These are phyloP conservation scores for Russula lepida DNA, from an alignment of 768 basidiomycete species.

Conservation along the genomic window DNA sequence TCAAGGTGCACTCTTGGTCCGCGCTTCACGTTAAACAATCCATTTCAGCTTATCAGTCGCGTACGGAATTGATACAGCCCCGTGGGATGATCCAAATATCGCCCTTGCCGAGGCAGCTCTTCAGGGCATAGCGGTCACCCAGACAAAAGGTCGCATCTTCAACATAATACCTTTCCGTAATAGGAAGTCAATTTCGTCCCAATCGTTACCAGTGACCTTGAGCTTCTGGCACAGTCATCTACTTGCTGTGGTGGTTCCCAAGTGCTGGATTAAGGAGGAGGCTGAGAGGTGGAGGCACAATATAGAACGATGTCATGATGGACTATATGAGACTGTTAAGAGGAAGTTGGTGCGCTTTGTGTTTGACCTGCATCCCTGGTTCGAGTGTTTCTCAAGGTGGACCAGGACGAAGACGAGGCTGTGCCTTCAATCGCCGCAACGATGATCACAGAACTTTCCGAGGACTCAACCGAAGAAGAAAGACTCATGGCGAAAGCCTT, in stretches of 20 bases:
- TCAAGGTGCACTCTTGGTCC: background rate
- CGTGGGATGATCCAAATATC: slow-evolving; percentile 39
- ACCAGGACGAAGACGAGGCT: slow-evolving; percentile 2
- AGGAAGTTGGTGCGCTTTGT: slow-evolving; percentile 19
- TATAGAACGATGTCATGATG: slow-evolving; percentile 19
- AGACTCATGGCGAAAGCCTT: slow-evolving; percentile 4
- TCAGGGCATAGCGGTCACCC: slow-evolving; percentile 27
- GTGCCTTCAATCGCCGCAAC: slow-evolving; percentile 5
- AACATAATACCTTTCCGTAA: slow-evolving; percentile 30
- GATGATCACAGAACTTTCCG: background rate
- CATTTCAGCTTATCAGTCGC: slow-evolving; percentile 31
- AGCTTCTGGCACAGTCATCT: slow-evolving; percentile 18
- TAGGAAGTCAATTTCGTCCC: slow-evolving; percentile 13
- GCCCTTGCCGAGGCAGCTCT: slow-evolving; percentile 34
- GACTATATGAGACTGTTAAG: slow-evolving; percentile 22
- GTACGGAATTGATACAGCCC: slow-evolving; percentile 39
- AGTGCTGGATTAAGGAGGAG: slow-evolving; percentile 23
- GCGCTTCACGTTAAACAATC: background rate
- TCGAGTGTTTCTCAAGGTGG: background rate
- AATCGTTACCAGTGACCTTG: background rate
- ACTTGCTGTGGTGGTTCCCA: slow-evolving; percentile 27
- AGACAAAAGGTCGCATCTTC: slow-evolving; percentile 38
- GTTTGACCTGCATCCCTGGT: background rate
- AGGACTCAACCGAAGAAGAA: slow-evolving; percentile 5
- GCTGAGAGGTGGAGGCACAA: slow-evolving; percentile 18